Evolutionary conservation across 2,329 filamentous ascomycete species (phyloP), one percentile per base, ranked within the genome.

Genomic region (Xylariaceae sp.): DNA sequence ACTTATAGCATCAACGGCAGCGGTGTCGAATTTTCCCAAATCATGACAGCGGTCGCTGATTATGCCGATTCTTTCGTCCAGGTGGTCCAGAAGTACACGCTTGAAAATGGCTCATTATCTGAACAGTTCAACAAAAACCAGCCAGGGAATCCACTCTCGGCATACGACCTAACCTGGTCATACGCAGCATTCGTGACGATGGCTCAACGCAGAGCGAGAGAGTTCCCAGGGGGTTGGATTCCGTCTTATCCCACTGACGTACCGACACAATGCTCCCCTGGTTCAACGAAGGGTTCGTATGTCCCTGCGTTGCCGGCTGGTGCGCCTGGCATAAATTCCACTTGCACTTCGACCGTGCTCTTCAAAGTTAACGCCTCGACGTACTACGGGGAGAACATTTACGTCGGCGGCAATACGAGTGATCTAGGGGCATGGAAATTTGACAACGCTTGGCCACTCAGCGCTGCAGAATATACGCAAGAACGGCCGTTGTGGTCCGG

Each of bases 151-250:
- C 78, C 77, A 0, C 65, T 75, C 1, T 81, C 79, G 5, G 80
- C 80, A 1, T 65, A 63, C 16, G 77, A 81, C 61, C 75, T 91
- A 23, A 90, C 88, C 2, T 91, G 88, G 88, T 89, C 87, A 0
- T 90, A 90, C 62, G 86, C 87, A 1, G 80, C 87, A 0, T 81
- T 83, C 63, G 65, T 83, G 43, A 79, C 77, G 2, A 76, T 77
- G 64, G 66, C 70, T 20, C 70, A 74, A 48, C 76, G 77, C 41
- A 75, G 76, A 18, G 66, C 67, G 0, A 69, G 70, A 14, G 64
- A 71, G 32, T 69, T 73, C 48, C 66, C 69, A 0, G 66, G 70
- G 1, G 66, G 63, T 57, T 72, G 69, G 65, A 58, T 67, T 37
- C 32, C 18, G 20, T 65, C 61, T 16, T 59, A 56, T 9, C 55